Evolutionary conservation across 345 rosid species (phyloP), one percentile per base, ranked within the genome.

Genomic region (Cardamine occulta): DNA sequence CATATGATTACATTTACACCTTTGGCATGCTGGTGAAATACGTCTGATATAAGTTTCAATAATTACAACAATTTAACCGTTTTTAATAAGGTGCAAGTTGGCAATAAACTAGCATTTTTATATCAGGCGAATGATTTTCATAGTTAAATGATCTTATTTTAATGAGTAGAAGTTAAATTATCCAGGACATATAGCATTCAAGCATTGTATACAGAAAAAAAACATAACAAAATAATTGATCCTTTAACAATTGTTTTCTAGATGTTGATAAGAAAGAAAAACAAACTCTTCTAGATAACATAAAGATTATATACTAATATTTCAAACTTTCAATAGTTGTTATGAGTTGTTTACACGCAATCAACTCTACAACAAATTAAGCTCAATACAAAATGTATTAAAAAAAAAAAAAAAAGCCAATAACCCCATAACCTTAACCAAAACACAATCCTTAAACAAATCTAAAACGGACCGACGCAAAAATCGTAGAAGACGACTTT

Each of bases 11-110:
- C 23, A 21, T 69, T 24, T 24, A 26, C 28, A 53, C 29, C 28
- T n/a, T 31, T 31, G 23, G 75, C 75, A 62, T 76, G 80, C 75
- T 69, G 2, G 69, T 62, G 70, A 57, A 63, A n/a, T 54, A 53
- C 70, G 74, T 68, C 74, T 76, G 18, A 21, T 29, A n/a, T 69
- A 63, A 76, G 80, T 62, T 53, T n/a, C 24, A 69, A 62, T 69
- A 76, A 76, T 62, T 44, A 62, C 63, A 61, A 53, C 51, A 68
- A 24, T 69, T 62, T 68, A 53, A 10, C 44, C 31, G 37, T 28
- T 42, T 53, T 53, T n/a, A 52, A 76, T 60, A 69, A 68, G 70
- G 10, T 69, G 42, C 75, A 62, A 76, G 59, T 69, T 69, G 80
- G 18, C 42, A 62, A 62, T 62, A 69, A 11, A 62, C 42, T 55